Percentiles rank a stretch among this genome's conserved stretches.
phyloP scores from a whole-genome alignment of 495 filamentous ascomycete genomes.

The Friedmanniomyces endolithicus region DNA sequence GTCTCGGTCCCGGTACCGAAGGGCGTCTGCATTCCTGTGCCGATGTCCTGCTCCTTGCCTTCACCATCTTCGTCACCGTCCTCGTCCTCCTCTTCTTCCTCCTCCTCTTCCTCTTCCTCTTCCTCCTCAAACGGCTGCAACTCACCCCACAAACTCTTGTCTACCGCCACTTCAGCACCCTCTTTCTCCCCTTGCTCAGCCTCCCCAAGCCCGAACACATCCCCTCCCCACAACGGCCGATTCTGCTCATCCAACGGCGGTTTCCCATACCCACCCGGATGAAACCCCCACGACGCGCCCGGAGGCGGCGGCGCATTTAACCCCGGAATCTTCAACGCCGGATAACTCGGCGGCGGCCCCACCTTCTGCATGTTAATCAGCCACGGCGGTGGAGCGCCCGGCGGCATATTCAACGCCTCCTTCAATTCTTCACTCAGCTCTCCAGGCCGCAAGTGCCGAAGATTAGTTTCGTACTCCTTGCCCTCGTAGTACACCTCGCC shows the following conservation, averaged over 20 bases:
- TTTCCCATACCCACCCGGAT: slow-evolving; percentile 90
- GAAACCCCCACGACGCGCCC: slow-evolving; percentile 93
- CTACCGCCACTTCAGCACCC: slow-evolving; percentile 60
- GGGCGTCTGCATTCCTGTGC: slow-evolving; percentile 57
- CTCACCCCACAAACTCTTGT: slow-evolving; percentile 86
- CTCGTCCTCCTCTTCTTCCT: slow-evolving; percentile 59
- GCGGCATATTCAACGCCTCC: slow-evolving; percentile 87
- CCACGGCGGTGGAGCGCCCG: slow-evolving; percentile 91
- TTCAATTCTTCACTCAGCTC: slow-evolving; percentile 82
- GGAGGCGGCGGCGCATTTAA: slow-evolving; percentile 88
- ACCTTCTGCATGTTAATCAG: slow-evolving; percentile 91
- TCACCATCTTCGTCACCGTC: slow-evolving; percentile 33
- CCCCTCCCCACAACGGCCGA: slow-evolving; percentile 78
- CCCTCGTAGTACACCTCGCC: slow-evolving; percentile 98
- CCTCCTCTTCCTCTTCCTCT: slow-evolving; percentile 58
- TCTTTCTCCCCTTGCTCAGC: slow-evolving; percentile 41
- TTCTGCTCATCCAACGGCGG: slow-evolving; percentile 89
- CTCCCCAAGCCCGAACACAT: slow-evolving; percentile 65
- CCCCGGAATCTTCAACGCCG: slow-evolving; percentile 81
- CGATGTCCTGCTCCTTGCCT: slow-evolving; percentile 37
- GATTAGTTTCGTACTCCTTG: slow-evolving; percentile 94
- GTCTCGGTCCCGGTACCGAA: slow-evolving; percentile 57
- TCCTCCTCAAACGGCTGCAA: slow-evolving; percentile 51
- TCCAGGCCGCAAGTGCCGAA: slow-evolving; percentile 76
- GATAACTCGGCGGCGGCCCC: slow-evolving; percentile 86